Base-by-base conservation (phyloP, 768 basidiomycete species). In the Leccinum pellstonianum region DNA sequence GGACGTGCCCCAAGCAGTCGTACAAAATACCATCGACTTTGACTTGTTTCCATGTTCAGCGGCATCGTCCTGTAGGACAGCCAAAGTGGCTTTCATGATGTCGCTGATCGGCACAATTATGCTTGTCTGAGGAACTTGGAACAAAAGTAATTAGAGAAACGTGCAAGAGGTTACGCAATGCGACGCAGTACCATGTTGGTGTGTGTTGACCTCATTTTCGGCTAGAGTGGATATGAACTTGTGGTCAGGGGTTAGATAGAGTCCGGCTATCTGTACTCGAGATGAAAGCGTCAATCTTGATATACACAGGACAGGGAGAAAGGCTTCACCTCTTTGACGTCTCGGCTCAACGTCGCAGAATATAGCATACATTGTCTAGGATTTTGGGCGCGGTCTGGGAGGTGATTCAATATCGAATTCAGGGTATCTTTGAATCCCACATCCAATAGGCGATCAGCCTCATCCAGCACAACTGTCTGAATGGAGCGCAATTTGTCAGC, bases 401-500 rank as follows among this genome's bases (percentile, higher is more conserved):
- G 67, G 58, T 67, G 70, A 0, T 59, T 27, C 9, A 87, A 69
- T 56, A 91, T 87, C 56, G 85, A 84, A 67, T 88, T 85, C 60
- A 91, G 76, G 46, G 86, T 84, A 9, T 79, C 80, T 49, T 81
- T 83, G 69, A 91, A 91, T 52, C 90, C 89, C 67, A 87, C 80
- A 66, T 91, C 90, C 19, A 91, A 77, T 15, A 91, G 71, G 35
- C 89, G 77, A 70, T 91, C 90, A 11, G 88, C 89, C 73, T 91
- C 89, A 67, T 91, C 89, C 62, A 88, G 76, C 3, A 90, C 81
- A 64, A 88, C 62, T 7, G 77, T 76, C 41, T 77, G 71, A 7
- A 85, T 71, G 29, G 70, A 62, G 5, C 62, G 38, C 50, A 87
- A 68, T 38, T 76, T 73, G 37, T 72, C 57, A 10, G 61, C 62